Conservation (phyloP, 441 rosid genomes). For the Jatropha podagrica region DNA sequence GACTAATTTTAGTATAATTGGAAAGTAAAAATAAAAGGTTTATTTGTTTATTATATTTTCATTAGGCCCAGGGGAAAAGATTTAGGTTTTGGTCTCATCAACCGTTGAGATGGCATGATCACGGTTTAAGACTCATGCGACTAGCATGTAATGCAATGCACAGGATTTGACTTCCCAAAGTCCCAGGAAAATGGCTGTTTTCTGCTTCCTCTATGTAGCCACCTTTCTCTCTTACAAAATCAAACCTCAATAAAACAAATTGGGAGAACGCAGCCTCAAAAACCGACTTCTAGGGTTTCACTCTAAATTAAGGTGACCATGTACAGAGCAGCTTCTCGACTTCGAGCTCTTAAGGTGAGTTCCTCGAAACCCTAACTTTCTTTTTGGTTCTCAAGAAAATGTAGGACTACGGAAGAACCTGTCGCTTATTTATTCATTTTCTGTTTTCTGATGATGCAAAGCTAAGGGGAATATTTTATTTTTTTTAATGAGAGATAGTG, state of each 20-base stretch:
- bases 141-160: neutral
- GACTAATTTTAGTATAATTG: no score
- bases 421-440: neutral
- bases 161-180: neutral
- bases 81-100: no score
- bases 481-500: neutral
- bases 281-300: constrained; percentile 17
- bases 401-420: neutral
- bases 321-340: constrained; percentile 62
- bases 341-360: constrained; percentile 59
- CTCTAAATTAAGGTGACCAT: constrained; percentile 23
- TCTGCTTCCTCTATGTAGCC: neutral
- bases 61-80: no score
- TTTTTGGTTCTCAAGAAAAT: constrained; percentile 24
- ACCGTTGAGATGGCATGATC: neutral
- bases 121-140: neutral
- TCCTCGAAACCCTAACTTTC: constrained; percentile 14
- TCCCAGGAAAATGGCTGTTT: neutral
- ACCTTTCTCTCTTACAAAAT: constrained; percentile 8
- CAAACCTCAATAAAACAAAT: neutral
- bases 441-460: neutral
- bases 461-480: neutral
- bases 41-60: no score
- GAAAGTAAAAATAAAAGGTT: no score
- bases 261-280: neutral